A percentile compares a stretch with the other conserved stretches of the same genome.
These are phyloP conservation scores for Pseudogymnoascus sp. DNA, from an alignment of 2,329 filamentous ascomycete species.

Conservation along the genomic window DNA sequence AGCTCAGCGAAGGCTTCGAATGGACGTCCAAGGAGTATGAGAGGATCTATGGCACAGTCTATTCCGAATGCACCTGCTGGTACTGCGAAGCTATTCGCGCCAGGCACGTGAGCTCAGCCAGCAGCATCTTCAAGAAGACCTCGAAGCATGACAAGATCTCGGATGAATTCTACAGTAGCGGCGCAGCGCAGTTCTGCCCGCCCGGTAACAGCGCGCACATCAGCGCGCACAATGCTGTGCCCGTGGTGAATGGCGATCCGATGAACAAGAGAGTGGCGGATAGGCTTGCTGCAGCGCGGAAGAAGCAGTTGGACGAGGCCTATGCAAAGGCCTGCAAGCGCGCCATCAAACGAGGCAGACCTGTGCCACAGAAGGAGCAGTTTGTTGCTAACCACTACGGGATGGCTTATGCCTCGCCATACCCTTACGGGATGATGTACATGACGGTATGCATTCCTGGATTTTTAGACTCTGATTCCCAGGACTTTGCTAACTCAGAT, in stretches of 20 bases:
- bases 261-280: constrained; percentile 22
- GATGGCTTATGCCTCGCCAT: background rate
- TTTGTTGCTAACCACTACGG: constrained; percentile 41
- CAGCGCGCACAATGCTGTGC: constrained; percentile 63
- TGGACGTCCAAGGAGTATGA: constrained; percentile 67
- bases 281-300: constrained; percentile 23
- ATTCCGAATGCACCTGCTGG: constrained; percentile 74
- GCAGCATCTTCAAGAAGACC: constrained; percentile 35
- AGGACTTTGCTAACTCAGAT: constrained; percentile 24
- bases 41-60: constrained; percentile 55
- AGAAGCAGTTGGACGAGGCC: constrained; percentile 41
- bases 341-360: constrained; percentile 42
- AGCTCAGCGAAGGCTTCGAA: constrained; percentile 57
- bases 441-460: background rate
- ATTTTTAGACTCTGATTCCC: background rate
- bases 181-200: constrained; percentile 41
- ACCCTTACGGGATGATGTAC: constrained; percentile 9
- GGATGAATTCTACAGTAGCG: constrained; percentile 42
- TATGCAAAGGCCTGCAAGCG: constrained; percentile 48
- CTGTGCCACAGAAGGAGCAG: constrained; percentile 39
- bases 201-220: constrained; percentile 59
- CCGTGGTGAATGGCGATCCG: constrained; percentile 18
- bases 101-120: constrained; percentile 41
- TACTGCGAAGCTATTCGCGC: constrained; percentile 67
- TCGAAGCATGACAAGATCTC: constrained; percentile 40